Evolutionary conservation across 2,329 filamentous ascomycete species (phyloP).

Genomic region (Clonostachys chloroleuca): DNA sequence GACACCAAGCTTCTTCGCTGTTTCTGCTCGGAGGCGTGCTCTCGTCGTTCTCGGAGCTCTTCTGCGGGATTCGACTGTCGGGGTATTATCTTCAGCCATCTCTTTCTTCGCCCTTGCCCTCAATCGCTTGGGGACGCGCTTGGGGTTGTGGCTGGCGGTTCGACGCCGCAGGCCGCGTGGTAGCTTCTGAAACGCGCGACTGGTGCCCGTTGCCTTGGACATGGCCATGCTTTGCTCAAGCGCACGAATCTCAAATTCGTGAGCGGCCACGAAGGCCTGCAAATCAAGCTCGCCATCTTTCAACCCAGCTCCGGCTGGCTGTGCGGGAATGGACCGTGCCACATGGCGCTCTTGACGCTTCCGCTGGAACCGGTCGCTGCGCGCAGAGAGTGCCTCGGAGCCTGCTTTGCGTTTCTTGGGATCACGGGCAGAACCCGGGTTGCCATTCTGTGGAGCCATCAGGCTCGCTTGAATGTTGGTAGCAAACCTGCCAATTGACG

Average conservation of each 20-base stretch:
- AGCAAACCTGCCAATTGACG: too few species aligned
- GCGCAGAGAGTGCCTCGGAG: slow-evolving; percentile 7
- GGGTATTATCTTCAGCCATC: slow-evolving; percentile 89
- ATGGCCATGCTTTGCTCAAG: slow-evolving; percentile 77
- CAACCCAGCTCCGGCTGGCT: slow-evolving; percentile 44
- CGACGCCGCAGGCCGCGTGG: slow-evolving; percentile 79
- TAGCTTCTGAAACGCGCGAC: slow-evolving; percentile 85
- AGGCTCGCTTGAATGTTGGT: too few species aligned
- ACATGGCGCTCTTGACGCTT: slow-evolving; percentile 43
- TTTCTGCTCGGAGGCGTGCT: slow-evolving; percentile 66
- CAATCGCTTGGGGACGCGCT: slow-evolving; percentile 77
- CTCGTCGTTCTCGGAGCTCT: slow-evolving; percentile 57
- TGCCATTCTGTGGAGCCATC: not conserved
- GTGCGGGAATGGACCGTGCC: slow-evolving; percentile 44
- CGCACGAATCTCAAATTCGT: slow-evolving; percentile 85
- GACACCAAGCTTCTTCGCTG: slow-evolving; percentile 64
- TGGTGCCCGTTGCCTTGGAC: slow-evolving; percentile 57
- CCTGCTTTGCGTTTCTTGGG: slow-evolving; percentile 17
- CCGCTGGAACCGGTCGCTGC: slow-evolving; percentile 13
- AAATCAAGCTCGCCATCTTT: slow-evolving; percentile 80
- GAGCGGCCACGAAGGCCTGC: slow-evolving; percentile 75
- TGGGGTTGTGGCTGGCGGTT: slow-evolving; percentile 93
- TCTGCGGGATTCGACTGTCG: slow-evolving; percentile 63
- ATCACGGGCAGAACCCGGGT: not conserved
- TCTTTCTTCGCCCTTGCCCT: slow-evolving; percentile 63